Base-by-base conservation (phyloP, 2,329 filamentous ascomycete species). In the Leptographium procerum region DNA sequence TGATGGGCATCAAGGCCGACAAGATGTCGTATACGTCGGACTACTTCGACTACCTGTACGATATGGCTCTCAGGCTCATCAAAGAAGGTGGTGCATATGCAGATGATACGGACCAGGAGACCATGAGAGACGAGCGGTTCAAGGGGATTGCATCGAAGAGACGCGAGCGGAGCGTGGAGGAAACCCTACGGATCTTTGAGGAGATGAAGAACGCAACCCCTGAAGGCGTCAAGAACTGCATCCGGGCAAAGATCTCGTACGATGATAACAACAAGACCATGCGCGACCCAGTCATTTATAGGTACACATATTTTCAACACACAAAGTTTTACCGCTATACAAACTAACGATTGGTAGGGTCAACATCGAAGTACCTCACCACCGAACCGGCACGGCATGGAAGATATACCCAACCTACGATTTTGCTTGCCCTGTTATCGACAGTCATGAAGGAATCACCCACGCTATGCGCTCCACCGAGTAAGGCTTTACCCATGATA, bases 231-330 rank as follows among this genome's bases (percentile, higher is more conserved):
- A 84, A 81, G 68, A 91, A 92, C 84, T 96, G 90, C 74, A 95
- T 99, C 64, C 88, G 94, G 61, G 94, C 94, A 60, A 96, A 95
- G 79, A 89, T 97, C 66, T 92, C 89, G 1, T 83, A 88, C 65
- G 89, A 95, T 71, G 88, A 94, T 74, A 88, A 88, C 64, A 97
- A 99, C 78, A 95, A 95, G 74, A 90, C 94, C 57, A 86, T 97
- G 82, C 83, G 94, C 64, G 94, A 99, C 71, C 94, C 94, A 14
- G 91, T 97, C 72, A 95, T 99, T 71, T 97, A 96, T 79, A 86
- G 94, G 64, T 96, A 91, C 2, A 26, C 3, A 22, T 26, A n/a
- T 13, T 5, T 29, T 13, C 29, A 31, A 1, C 29, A 3, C 3
- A 8, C 22, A 19, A 28, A 1, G 10, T 14, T 9, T 26, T 14